phyloP scores from a whole-genome alignment of 2,329 filamentous ascomycete genomes.

The Aschersonia sp. region DNA sequence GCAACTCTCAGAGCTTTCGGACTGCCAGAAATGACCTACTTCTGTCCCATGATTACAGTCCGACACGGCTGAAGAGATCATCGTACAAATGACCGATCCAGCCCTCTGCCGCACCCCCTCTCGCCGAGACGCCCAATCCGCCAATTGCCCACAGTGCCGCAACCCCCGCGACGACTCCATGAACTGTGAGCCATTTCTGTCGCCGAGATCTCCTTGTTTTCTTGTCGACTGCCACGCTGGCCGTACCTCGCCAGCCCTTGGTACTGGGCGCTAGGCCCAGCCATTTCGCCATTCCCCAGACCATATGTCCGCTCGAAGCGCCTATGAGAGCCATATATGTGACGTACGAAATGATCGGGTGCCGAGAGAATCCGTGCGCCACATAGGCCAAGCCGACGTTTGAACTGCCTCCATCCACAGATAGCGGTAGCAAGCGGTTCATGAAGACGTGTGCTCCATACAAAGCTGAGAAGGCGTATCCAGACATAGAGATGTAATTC shows the following conservation, averaged over 20 bases:
- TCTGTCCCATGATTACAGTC: slow-evolving; percentile 9
- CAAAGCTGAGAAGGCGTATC: slow-evolving; percentile 54
- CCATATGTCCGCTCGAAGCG: slow-evolving; percentile 60
- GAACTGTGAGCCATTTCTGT: slow-evolving; percentile 57
- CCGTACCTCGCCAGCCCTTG: slow-evolving; percentile 29
- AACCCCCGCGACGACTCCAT: slow-evolving; percentile 43
- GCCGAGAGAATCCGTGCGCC: slow-evolving; percentile 67
- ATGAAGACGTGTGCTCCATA: slow-evolving; percentile 59
- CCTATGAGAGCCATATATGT: slow-evolving; percentile 57
- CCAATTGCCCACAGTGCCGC: slow-evolving; percentile 68
- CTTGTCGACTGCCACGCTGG: slow-evolving; percentile 30
- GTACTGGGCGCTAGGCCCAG: slow-evolving; percentile 47
- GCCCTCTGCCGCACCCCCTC: slow-evolving; percentile 52
- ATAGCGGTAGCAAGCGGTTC: slow-evolving; percentile 62
- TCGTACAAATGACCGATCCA: slow-evolving; percentile 78
- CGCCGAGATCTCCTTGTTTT: slow-evolving; percentile 39
- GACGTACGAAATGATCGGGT: slow-evolving; percentile 49
- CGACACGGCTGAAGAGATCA: slow-evolving; percentile 32
- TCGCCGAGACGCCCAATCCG: slow-evolving; percentile 63
- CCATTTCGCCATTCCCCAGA: slow-evolving; percentile 81
- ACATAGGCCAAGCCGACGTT: slow-evolving; percentile 75
- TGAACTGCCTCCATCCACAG: slow-evolving; percentile 72
- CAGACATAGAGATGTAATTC: slow-evolving; percentile 55
- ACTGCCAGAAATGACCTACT: too few species aligned
- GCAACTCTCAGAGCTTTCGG: too few species aligned